phyloP scores from a whole-genome alignment of 169 alveolate genomes.

The Cryptosporidium sp. region DNA sequence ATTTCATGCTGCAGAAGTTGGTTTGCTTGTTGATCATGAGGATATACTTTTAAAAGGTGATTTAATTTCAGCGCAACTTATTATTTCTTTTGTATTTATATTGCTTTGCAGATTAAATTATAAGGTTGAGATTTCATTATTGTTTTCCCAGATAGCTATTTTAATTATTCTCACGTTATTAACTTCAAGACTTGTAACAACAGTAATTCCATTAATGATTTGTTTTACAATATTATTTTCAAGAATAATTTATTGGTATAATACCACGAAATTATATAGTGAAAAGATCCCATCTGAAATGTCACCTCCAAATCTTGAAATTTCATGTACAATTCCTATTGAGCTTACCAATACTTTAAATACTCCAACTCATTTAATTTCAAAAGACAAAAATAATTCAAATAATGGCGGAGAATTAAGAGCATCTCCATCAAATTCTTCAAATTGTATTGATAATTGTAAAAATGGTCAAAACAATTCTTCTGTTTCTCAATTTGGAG shows the following conservation, averaged over 20 bases:
- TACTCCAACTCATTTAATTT: conserved; percentile 33
- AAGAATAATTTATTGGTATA: conserved; percentile 47
- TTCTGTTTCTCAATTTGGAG: not conserved
- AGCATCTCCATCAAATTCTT: not conserved
- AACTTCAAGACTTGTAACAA: conserved; percentile 57
- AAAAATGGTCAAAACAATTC: not conserved
- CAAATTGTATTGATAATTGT: not conserved
- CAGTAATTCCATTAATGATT: conserved; percentile 45
- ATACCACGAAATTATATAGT: conserved; percentile 19
- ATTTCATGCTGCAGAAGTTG: conserved; percentile 74
- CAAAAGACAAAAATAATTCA: not conserved
- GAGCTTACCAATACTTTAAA: conserved; percentile 41
- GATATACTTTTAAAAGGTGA: conserved; percentile 56
- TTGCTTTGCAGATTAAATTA: conserved; percentile 46
- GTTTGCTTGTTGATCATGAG: conserved; percentile 36
- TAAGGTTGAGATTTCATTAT: conserved; percentile 39
- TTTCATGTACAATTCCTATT: conserved; percentile 51
- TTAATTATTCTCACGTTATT: conserved; percentile 17
- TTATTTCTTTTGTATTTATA: conserved; percentile 64
- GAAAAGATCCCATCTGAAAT: conserved; percentile 13
- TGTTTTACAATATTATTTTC: conserved; percentile 30
- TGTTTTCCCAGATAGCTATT: not conserved
- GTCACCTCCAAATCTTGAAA: not conserved
- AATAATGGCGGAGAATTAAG: not conserved
- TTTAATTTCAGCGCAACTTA: conserved; percentile 57